Base-by-base conservation (phyloP, 768 basidiomycete species). In the Tremella fuciformis region DNA sequence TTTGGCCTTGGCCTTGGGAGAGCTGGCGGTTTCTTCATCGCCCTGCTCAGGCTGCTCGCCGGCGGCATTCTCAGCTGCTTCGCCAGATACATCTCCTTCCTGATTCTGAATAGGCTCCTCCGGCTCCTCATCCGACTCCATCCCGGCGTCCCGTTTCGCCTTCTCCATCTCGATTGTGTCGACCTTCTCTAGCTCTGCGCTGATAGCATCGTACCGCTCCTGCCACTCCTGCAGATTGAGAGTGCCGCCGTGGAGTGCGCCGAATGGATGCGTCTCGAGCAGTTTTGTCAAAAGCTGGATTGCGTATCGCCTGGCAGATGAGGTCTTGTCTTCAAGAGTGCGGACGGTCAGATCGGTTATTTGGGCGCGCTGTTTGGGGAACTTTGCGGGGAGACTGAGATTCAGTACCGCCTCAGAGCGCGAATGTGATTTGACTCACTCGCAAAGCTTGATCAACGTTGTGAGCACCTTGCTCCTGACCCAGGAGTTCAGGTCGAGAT, bases 191-290 rank as follows among this genome's bases (percentile, higher is more conserved):
- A 97, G 76, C 70, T 93, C 83, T 38, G 78, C 79, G 41, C 79
- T 80, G 16, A 88, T 81, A 13, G 79, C 80, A 16, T 83, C 79
- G 71, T 91, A 92, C 40, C 88, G 80, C 22, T 80, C 80, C 66
- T 89, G 83, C 85, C 88, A 97, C 62, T 86, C 83, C 0, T 81
- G 80, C 8, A 85, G 77, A 53, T 85, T 84, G 51, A 99, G 78
- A 46, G 83, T 81, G 1, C 92, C 94, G 0, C 92, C 94, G 69
- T 93, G 86, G 78, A 88, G 82, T 15, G 84, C 67, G 0, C 86
- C 87, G 75, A 89, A 98, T 2, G 93, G 93, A 78, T 99, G 93
- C 0, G 93, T 97, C 57, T 82, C 58, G 48, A 98, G 77, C 24
- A 97, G 80, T 68, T 84, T 84, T 46, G 84, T 83, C 19, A 98